Evolutionary conservation across 2,329 filamentous ascomycete genomes (phyloP), one percentile per base, ranked within the genome.

Genomic region (Stemphylium lycopersici): DNA sequence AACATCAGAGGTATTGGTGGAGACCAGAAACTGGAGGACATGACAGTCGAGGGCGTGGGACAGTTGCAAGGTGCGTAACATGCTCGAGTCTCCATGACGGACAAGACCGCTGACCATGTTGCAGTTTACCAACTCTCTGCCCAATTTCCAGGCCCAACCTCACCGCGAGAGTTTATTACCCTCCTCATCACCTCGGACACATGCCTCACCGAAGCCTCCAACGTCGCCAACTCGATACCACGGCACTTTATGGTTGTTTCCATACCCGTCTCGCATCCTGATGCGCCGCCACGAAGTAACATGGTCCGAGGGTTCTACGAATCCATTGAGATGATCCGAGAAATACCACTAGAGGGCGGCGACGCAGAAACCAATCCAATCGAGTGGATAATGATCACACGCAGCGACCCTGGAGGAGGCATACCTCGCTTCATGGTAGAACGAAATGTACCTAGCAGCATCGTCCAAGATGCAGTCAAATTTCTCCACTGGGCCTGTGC

Each of bases 341-440:
- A 98, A 75, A 83, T 97, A 12, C 88, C 87, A 0, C 71, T 87
- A 8, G 78, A 63, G 3, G 68, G 66, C 6, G 65, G 70, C 22
- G 79, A 83, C 31, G 76, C 79, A 2, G 84, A 87, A 59, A 74
- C 77, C 7, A 88, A 87, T 61, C 86, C 87, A 0, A 83, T 96
- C 1, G 92, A 96, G 73, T 96, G 92, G 92, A 84, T 95, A 56
- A 96, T 96, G 92, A 86, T 96, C 15, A 96, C 91, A 1, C 83
- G 92, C 43, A 93, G 90, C 71, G 91, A 96, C 65, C 91, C 92
- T 3, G 92, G 92, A 10, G 92, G 92, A 47, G 93, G 87, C 55
- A 92, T 96, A 15, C 92, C 92, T 1, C 84, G 90, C 12, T 96
- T 95, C 76, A 87, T 96, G 83, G 90, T 96, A n/a, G 92, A 96